Evolutionary conservation across 257 asterid species (phyloP).

Genomic region (Forsythia suspensa): DNA sequence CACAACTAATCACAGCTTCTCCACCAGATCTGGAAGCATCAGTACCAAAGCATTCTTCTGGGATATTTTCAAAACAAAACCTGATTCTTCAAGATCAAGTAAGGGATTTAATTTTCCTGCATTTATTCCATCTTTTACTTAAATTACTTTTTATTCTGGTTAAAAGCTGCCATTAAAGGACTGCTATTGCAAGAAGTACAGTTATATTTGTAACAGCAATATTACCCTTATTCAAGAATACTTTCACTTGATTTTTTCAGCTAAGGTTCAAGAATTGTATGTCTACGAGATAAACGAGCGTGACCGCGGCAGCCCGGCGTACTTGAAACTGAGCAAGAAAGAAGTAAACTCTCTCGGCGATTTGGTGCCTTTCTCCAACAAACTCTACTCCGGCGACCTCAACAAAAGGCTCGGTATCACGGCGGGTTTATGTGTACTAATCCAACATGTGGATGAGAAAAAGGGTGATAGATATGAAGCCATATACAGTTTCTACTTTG

Average conservation of each 20-base stretch:
- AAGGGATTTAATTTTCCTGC: not conserved
- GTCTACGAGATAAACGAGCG: slow-evolving; percentile 70
- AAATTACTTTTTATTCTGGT: no score
- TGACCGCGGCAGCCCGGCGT: slow-evolving; percentile 65
- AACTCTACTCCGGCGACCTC: slow-evolving; percentile 65
- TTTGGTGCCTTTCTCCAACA: slow-evolving; percentile 66
- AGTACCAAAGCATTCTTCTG: slow-evolving; percentile 48
- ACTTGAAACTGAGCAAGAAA: slow-evolving; percentile 46
- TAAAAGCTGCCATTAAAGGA: no score
- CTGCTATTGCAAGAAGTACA: no score
- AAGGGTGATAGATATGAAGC: slow-evolving; percentile 68
- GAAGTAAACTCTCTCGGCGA: slow-evolving; percentile 58
- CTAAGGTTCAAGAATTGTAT: slow-evolving; percentile 50
- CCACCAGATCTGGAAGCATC: slow-evolving; percentile 11
- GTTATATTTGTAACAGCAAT: no score
- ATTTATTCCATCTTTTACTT: not conserved
- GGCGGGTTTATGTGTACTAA: slow-evolving; percentile 51
- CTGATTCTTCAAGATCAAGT: slow-evolving; percentile 35
- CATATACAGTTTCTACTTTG: slow-evolving; percentile 63
- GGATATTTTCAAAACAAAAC: slow-evolving; percentile 26
- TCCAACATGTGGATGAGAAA: slow-evolving; percentile 49
- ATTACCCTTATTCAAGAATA: no score
- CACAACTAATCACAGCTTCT: not conserved
- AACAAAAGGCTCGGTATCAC: slow-evolving; percentile 59
- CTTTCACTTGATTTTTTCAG: slow-evolving; percentile 24